A percentile compares a stretch with the other conserved stretches of the same genome.
phyloP scores from a whole-genome alignment of 352 stramenopile genomes.

The Aphanomyces euteiches region DNA sequence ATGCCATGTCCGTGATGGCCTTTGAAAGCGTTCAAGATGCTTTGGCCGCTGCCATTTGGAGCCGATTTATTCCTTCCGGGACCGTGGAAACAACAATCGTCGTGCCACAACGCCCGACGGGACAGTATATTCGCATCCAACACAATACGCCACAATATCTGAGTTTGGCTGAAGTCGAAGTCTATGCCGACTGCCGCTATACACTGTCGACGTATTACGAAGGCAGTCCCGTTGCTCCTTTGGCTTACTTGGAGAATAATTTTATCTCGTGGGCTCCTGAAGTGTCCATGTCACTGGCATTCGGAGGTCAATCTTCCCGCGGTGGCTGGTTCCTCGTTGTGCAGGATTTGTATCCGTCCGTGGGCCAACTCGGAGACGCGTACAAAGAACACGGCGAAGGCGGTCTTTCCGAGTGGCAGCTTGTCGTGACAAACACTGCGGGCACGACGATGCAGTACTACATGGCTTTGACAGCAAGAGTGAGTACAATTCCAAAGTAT shows the following conservation, averaged over 20 bases:
- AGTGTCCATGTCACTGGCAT: slow-evolving; percentile 52
- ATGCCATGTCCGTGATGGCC: slow-evolving; percentile 48
- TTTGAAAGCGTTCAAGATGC: slow-evolving; percentile 59
- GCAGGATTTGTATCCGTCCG: slow-evolving; percentile 34
- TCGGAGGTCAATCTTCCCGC: slow-evolving; percentile 47
- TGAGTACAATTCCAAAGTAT: slow-evolving; percentile 66
- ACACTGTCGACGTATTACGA: slow-evolving; percentile 56
- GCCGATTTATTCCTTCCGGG: slow-evolving; percentile 37
- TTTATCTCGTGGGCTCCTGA: slow-evolving; percentile 51
- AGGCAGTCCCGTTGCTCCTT: slow-evolving; percentile 43
- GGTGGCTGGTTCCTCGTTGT: slow-evolving; percentile 61
- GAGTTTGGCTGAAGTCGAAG: slow-evolving; percentile 70
- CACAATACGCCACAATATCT: slow-evolving; percentile 43
- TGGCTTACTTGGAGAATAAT: slow-evolving; percentile 25
- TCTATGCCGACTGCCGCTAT: slow-evolving; percentile 55
- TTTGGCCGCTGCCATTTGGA: slow-evolving; percentile 47
- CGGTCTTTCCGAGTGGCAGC: slow-evolving; percentile 65
- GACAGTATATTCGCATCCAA: slow-evolving; percentile 64
- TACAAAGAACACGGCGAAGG: slow-evolving; percentile 32
- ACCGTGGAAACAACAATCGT: slow-evolving; percentile 33
- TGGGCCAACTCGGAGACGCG: background rate
- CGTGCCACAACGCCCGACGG: slow-evolving; percentile 43
- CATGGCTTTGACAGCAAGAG: slow-evolving; percentile 58
- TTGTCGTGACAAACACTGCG: slow-evolving; percentile 61
- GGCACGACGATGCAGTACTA: slow-evolving; percentile 52